phyloP scores from a whole-genome alignment of 176 grass and related monocot species.

The Avena atlantica region DNA sequence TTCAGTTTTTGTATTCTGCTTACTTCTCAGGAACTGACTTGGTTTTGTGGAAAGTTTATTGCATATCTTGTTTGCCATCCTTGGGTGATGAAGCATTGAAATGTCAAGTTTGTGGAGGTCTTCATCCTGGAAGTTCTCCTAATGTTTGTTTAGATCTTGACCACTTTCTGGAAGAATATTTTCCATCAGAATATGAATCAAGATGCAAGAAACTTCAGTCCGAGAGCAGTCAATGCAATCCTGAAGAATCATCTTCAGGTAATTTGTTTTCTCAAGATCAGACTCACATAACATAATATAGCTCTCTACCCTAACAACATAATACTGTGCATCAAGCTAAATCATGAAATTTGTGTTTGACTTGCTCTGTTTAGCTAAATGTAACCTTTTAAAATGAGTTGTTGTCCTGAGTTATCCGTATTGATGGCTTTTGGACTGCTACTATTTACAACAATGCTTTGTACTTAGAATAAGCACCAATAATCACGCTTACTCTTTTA shows the following conservation, averaged over 20 bases:
- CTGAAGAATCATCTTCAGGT: slow-evolving; percentile 62
- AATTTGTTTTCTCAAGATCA: slow-evolving; percentile 43
- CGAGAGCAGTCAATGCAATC: slow-evolving; percentile 45
- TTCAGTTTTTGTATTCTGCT: slow-evolving; percentile 23
- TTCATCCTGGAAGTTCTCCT: slow-evolving; percentile 77
- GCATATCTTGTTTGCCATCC: slow-evolving; percentile 68
- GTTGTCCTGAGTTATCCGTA: background rate
- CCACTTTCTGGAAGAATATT: slow-evolving; percentile 86
- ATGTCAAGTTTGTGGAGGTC: slow-evolving; percentile 74
- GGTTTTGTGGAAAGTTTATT: slow-evolving; percentile 69
- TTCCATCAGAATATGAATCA: slow-evolving; percentile 72
- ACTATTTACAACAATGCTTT: background rate
- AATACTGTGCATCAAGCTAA: slow-evolving; percentile 1
- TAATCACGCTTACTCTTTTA: background rate
- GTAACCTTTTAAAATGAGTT: slow-evolving; percentile 23
- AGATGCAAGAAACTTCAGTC: slow-evolving; percentile 54
- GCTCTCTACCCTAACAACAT: slow-evolving; percentile 18
- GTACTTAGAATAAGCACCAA: background rate
- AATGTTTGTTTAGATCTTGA: slow-evolving; percentile 87
- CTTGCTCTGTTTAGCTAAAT: slow-evolving; percentile 10
- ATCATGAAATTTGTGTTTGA: slow-evolving; percentile 3
- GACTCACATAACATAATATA: background rate
- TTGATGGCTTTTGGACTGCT: slow-evolving; percentile 22
- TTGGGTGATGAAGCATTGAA: slow-evolving; percentile 54
- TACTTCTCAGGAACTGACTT: slow-evolving; percentile 23